phyloP scores from a whole-genome alignment of 129 eudicot species.

The Mikania micrantha region DNA sequence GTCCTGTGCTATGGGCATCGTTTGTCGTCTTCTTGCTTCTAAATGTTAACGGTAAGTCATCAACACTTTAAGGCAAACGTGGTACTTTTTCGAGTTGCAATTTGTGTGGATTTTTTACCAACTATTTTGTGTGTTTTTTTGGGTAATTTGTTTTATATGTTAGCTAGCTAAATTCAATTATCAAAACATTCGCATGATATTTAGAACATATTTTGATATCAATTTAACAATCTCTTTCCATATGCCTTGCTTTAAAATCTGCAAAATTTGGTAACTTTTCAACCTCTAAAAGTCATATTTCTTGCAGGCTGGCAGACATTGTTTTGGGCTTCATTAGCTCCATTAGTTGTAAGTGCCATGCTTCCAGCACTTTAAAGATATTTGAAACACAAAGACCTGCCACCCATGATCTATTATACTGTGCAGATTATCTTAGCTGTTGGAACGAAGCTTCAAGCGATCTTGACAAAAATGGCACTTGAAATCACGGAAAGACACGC shows the following conservation, averaged over 20 bases:
- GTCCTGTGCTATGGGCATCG: slow-evolving; percentile 91
- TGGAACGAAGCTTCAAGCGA: slow-evolving; percentile 88
- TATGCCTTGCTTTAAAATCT: background rate
- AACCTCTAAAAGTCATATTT: background rate
- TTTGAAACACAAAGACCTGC: background rate
- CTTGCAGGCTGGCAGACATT: slow-evolving; percentile 72
- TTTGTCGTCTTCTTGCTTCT: slow-evolving; percentile 87
- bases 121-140: background rate
- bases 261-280: background rate
- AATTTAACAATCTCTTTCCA: background rate
- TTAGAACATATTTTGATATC: background rate
- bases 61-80: background rate
- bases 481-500: slow-evolving; percentile 77
- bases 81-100: background rate
- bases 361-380: background rate
- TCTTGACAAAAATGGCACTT: slow-evolving; percentile 71
- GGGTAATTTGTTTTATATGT: background rate
- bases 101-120: background rate
- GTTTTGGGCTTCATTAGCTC: slow-evolving; percentile 89
- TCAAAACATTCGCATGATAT: background rate
- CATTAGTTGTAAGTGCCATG: slow-evolving; percentile 51
- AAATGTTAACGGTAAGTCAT: slow-evolving; percentile 56
- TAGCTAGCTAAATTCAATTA: background rate
- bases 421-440: slow-evolving; percentile 69
- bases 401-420: background rate